These are phyloP conservation scores for Camellia japonica DNA, from an alignment of 148 eudicot genomes.

Conservation along the genomic window DNA sequence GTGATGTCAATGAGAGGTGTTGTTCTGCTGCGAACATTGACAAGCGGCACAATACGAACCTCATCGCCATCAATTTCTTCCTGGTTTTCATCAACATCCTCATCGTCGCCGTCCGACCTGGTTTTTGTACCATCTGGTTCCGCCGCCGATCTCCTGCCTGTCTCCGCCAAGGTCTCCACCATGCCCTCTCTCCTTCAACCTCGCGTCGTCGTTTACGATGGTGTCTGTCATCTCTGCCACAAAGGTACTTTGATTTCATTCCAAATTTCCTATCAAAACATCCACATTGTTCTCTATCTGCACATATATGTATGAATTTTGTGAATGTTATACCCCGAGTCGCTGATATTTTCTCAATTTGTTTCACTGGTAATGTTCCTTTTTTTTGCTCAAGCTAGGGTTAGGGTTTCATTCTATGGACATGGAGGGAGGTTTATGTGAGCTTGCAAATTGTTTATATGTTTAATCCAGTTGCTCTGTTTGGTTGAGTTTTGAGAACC, in stretches of 20 bases:
- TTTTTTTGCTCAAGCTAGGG: not conserved
- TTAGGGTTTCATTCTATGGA: not conserved
- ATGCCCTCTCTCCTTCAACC: slow-evolving; percentile 55
- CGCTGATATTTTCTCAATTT: not conserved
- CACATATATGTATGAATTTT: not conserved
- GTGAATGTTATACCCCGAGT: not conserved
- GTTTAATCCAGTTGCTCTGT: too few relatives aligned
- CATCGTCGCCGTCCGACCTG: not conserved
- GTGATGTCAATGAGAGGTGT: not conserved
- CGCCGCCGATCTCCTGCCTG: slow-evolving; percentile 8
- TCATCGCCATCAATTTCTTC: slow-evolving; percentile 1
- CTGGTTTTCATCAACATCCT: slow-evolving; percentile 8
- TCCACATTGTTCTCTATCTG: not conserved
- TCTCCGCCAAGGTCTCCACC: slow-evolving; percentile 15
- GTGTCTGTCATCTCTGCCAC: slow-evolving; percentile 93
- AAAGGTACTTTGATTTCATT: slow-evolving; percentile 31
- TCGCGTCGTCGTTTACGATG: slow-evolving; percentile 80
- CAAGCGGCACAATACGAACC: not conserved
- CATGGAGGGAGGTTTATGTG: not conserved
- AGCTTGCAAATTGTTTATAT: not conserved
- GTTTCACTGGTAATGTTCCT: not conserved
- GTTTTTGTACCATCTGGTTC: slow-evolving; percentile 16
- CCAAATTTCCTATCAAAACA: too few relatives aligned
- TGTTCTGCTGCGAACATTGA: not conserved
- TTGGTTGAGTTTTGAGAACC: too few relatives aligned